Evolutionary conservation across 108 stramenopile species (phyloP).

Genomic region (Skeletonema potamos): DNA sequence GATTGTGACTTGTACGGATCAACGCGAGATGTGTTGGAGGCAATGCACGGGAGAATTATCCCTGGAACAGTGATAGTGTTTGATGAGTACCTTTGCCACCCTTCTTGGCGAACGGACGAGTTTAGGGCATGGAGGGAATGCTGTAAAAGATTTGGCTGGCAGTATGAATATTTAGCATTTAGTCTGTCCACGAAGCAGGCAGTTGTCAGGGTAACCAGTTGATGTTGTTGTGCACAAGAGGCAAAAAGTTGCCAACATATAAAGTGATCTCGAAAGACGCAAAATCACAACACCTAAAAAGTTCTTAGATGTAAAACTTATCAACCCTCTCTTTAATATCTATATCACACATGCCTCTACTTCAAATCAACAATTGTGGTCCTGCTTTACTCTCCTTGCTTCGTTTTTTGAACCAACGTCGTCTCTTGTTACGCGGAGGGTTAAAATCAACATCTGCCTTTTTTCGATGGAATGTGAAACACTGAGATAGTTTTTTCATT

Average conservation of each 20-base stretch:
- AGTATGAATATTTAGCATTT: slow-evolving; percentile 87
- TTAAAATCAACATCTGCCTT: no score
- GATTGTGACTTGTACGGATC: slow-evolving; percentile 85
- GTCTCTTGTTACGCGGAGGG: neutral
- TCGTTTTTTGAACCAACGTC: neutral
- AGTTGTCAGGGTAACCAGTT: slow-evolving; percentile 70
- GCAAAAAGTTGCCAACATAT: no score
- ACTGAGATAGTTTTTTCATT: no score
- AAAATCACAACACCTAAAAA: neutral
- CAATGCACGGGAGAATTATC: slow-evolving; percentile 72
- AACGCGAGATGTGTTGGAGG: slow-evolving; percentile 78
- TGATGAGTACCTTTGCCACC: slow-evolving; percentile 85
- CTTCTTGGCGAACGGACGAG: slow-evolving; percentile 86
- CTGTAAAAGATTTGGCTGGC: slow-evolving; percentile 88
- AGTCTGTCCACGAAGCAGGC: slow-evolving; percentile 81
- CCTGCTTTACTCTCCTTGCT: neutral
- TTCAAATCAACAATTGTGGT: neutral
- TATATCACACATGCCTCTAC: neutral
- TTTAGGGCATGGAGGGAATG: slow-evolving; percentile 85
- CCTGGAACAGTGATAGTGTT: slow-evolving; percentile 82
- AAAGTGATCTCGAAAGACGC: no score
- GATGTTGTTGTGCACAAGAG: neutral
- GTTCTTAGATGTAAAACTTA: no score
- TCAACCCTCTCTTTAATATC: no score
- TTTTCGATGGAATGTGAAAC: neutral